phyloP scores from a whole-genome alignment of 108 stramenopile species.

The Poteriospumella lacustris region DNA sequence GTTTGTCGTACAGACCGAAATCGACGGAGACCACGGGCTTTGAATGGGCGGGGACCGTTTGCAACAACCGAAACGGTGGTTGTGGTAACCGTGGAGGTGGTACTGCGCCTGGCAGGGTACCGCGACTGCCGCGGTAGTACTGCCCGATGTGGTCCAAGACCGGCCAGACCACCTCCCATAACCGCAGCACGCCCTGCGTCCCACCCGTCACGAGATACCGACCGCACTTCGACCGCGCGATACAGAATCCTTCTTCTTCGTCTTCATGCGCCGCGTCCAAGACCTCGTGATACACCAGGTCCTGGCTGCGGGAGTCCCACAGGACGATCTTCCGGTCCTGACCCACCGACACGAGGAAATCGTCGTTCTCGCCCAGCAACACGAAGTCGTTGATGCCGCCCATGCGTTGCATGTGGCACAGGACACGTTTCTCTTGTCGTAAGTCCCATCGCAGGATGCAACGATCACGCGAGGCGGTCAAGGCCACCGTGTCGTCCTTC shows the following conservation, averaged over 20 bases:
- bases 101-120: too few relatives aligned
- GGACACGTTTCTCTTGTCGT: conserved; percentile 38
- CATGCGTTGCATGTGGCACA: conserved; percentile 60
- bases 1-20: conserved; percentile 58
- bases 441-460: conserved; percentile 61
- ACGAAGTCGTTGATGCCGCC: conserved; percentile 58
- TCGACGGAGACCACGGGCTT: conserved; percentile 12
- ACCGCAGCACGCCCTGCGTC: conserved; percentile 33
- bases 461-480: conserved; percentile 41
- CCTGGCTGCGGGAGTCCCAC: conserved; percentile 55
- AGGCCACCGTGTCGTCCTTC: conserved; percentile 53
- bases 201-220: conserved; percentile 39
- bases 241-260: conserved; percentile 31
- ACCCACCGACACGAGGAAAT: conserved; percentile 53
- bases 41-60: conserved; percentile 35
- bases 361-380: conserved; percentile 44
- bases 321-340: conserved; percentile 55
- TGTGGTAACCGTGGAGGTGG: not conserved
- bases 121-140: too few relatives aligned
- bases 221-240: conserved; percentile 35
- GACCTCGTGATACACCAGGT: conserved; percentile 31
- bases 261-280: not conserved
- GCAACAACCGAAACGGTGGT: conserved; percentile 10
- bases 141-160: too few relatives aligned
- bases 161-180: too few relatives aligned